Conservation (phyloP, 2,329 filamentous ascomycete genomes). For the Microthyrium microscopicum region DNA sequence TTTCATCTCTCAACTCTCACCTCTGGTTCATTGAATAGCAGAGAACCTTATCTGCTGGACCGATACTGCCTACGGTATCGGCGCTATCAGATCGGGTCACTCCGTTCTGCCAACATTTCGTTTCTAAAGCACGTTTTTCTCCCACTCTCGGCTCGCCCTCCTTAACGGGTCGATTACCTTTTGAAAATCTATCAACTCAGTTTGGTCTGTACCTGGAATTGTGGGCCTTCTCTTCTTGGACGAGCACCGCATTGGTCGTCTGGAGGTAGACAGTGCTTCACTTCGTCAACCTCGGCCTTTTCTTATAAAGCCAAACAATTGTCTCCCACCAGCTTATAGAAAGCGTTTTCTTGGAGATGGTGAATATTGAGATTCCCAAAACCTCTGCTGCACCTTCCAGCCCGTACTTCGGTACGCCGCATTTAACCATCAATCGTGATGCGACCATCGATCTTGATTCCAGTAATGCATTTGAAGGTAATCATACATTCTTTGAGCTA, state of each 20-base stretch:
- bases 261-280: constrained; percentile 96
- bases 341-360: constrained; percentile 45
- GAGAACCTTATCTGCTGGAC: constrained; percentile 62
- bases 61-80: constrained; percentile 80
- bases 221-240: constrained; percentile 96
- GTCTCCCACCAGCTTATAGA: neutral
- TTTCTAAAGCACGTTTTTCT: constrained; percentile 67
- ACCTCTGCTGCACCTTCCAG: constrained; percentile 73
- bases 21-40: constrained; percentile 29
- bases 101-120: constrained; percentile 67
- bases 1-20: constrained; percentile 12
- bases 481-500: constrained; percentile 1
- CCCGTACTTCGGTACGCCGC: constrained; percentile 59
- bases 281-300: constrained; percentile 16
- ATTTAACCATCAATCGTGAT: constrained; percentile 93
- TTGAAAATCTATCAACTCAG: constrained; percentile 27
- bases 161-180: constrained; percentile 66
- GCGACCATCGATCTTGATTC: constrained; percentile 87
- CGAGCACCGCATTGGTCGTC: constrained; percentile 90
- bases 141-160: constrained; percentile 69
- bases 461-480: constrained; percentile 88
- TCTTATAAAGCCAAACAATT: neutral
- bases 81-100: constrained; percentile 50
- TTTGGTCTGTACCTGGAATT: constrained; percentile 44
- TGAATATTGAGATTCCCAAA: constrained; percentile 62